phyloP scores from a whole-genome alignment of 1,139 yeast genomes.

The Lodderomyces oxycetoniae region DNA sequence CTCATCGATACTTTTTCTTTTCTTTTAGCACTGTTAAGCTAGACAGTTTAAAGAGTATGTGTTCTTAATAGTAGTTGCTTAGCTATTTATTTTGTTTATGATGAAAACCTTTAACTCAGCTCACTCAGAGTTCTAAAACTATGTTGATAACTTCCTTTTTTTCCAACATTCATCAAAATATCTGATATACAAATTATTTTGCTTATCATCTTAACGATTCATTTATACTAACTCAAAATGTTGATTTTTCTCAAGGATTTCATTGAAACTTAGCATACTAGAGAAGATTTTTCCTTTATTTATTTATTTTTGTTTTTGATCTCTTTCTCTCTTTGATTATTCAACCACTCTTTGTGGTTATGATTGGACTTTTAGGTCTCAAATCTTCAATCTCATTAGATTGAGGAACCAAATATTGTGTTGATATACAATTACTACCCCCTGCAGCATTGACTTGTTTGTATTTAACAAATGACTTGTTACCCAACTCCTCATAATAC shows the following conservation, averaged over 20 bases:
- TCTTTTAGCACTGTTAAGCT: too few relatives aligned
- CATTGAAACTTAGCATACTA: too few relatives aligned
- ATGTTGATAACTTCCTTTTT: slow-evolving; percentile 44
- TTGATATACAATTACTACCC: slow-evolving; percentile 8
- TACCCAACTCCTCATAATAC: slow-evolving; percentile 31
- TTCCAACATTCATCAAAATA: slow-evolving; percentile 45
- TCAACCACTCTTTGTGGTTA: neutral
- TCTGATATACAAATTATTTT: slow-evolving; percentile 10
- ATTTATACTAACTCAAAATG: slow-evolving; percentile 2
- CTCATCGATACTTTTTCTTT: too few relatives aligned
- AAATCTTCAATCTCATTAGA: slow-evolving; percentile 69
- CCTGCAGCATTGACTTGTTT: slow-evolving; percentile 17
- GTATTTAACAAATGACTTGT: slow-evolving; percentile 30
- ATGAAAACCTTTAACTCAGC: slow-evolving; percentile 52
- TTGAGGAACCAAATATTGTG: slow-evolving; percentile 54
- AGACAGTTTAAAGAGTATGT: too few relatives aligned
- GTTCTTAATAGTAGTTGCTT: too few relatives aligned
- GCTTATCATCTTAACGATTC: too few relatives aligned
- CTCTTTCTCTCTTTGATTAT: too few relatives aligned
- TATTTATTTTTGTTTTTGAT: too few relatives aligned
- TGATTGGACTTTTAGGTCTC: slow-evolving; percentile 74
- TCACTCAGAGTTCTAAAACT: slow-evolving; percentile 45
- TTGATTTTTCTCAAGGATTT: slow-evolving; percentile 2
- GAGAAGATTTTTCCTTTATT: too few relatives aligned
- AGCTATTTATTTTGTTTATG: slow-evolving; percentile 26